Base-by-base conservation (phyloP, 345 rosid species). In the Eucalyptus dawsonii region DNA sequence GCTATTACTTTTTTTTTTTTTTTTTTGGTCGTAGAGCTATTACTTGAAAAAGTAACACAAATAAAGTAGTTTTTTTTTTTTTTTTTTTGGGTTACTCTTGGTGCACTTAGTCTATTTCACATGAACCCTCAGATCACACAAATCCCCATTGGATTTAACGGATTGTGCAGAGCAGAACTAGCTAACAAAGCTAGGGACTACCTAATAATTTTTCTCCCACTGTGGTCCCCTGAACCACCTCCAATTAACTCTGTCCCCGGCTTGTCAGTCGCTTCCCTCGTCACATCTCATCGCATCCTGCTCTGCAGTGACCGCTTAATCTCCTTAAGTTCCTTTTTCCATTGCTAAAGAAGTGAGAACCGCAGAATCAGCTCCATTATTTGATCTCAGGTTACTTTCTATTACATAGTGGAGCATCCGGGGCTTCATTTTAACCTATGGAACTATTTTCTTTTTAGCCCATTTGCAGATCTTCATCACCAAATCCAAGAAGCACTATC, bases 91-190 rank as follows among this genome's bases (percentile, higher is more conserved):
- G 14, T 49, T 49, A 49, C 14, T 50, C 53, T 15, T 50, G 19
- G 19, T 15, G 0, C 0, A 50, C 53, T 15, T 15, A 50, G 19
- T 50, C 53, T 8, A 50, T 50, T 1, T 15, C 53, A 50, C 0
- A 50, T 50, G 19, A 50, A 2, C 0, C 53, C 0, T 50, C 1
- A 50, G 3, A 1, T 50, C 53, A 50, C 19, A 15, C 19, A 50
- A 8, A 50, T 50, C 1, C 1, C 19, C 19, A 50, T 50, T 50
- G 0, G 8, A 50, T 50, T 3, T 50, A 50, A 50, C 0, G 7
- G 0, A 0, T 50, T 50, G 53, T 50, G 53, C 19, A 1, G 8
- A 50, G 53, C 19, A 2, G 34, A 34, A 34, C 34, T 34, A 50
- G 1, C 53, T 50, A 50, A 50, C 8, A 6, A 50, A 50, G 19